Conservation (phyloP, 2,329 filamentous ascomycete species). For the Exophiala viscosa region DNA sequence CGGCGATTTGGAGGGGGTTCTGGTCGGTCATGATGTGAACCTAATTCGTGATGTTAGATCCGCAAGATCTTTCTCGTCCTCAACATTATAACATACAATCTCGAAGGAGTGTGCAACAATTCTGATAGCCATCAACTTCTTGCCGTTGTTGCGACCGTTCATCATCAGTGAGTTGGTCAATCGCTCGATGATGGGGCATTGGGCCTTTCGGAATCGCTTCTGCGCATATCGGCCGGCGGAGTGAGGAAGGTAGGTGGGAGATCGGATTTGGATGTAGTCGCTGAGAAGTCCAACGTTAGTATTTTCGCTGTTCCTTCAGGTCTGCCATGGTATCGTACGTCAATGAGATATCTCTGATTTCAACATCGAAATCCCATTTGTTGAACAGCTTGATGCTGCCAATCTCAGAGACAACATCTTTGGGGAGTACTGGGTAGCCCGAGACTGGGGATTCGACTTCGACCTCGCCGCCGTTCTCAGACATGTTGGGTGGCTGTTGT, state of each 20-base stretch:
- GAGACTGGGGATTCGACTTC: constrained; percentile 74
- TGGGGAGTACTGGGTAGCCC: constrained; percentile 74
- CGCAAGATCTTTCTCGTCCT: not conserved
- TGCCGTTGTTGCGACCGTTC: constrained; percentile 99
- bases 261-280: constrained; percentile 99
- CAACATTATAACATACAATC: constrained; percentile 70
- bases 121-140: constrained; percentile 99
- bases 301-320: constrained; percentile 4
- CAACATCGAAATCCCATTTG: constrained; percentile 98
- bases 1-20: constrained; percentile 99
- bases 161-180: constrained; percentile 99
- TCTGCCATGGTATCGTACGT: constrained; percentile 66
- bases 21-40: constrained; percentile 99
- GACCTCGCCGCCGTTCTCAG: constrained; percentile 72
- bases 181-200: constrained; percentile 99
- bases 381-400: constrained; percentile 95
- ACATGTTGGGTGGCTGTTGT: constrained; percentile 25
- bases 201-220: constrained; percentile 99
- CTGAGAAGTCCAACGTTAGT: constrained; percentile 51
- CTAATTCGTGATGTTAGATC: constrained; percentile 45
- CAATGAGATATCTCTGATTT: constrained; percentile 99
- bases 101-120: constrained; percentile 99
- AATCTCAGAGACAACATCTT: constrained; percentile 85
- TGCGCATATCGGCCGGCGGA: constrained; percentile 96
- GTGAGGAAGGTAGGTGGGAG: constrained; percentile 98